Percentiles rank a stretch among this genome's conserved stretches.
Evolutionary conservation across 305 asterid genomes (phyloP).

Genomic region (Plantago coronopus): DNA sequence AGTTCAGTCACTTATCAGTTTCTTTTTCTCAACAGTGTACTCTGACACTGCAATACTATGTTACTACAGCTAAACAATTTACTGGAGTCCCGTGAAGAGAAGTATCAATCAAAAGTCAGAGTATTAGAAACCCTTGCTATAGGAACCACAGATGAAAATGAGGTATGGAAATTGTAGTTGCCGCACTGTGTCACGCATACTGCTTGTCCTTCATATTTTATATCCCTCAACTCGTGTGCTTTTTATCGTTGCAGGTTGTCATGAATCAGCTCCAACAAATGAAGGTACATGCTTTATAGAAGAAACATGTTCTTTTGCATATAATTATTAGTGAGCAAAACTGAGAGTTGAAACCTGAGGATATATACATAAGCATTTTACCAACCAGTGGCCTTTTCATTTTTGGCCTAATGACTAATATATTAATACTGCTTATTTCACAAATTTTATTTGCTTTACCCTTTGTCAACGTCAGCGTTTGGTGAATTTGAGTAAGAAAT

Average conservation of each 20-base stretch:
- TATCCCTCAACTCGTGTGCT: conserved; percentile 15
- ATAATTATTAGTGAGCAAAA: background rate
- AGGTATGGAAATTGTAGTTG: conserved; percentile 41
- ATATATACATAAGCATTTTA: too few relatives aligned
- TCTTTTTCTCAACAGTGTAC: conserved; percentile 9
- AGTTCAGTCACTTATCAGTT: conserved; percentile 12
- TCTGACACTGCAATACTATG: conserved; percentile 19
- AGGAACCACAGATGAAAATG: conserved; percentile 77
- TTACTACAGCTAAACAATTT: conserved; percentile 65
- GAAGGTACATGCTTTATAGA: conserved; percentile 47
- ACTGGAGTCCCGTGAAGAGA: conserved; percentile 71
- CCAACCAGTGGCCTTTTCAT: too few relatives aligned
- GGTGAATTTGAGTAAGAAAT: too few relatives aligned
- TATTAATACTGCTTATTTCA: too few relatives aligned
- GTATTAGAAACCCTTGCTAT: conserved; percentile 73
- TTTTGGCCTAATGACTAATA: too few relatives aligned
- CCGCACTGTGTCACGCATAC: background rate
- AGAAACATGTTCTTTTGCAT: conserved; percentile 15
- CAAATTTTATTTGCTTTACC: too few relatives aligned
- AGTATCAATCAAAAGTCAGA: conserved; percentile 55
- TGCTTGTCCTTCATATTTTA: conserved; percentile 15
- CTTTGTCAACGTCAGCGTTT: too few relatives aligned
- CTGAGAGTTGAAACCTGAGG: too few relatives aligned
- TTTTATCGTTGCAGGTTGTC: conserved; percentile 46
- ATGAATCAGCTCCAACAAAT: conserved; percentile 71